A percentile compares a stretch with the other conserved stretches of the same genome.
phyloP scores from a whole-genome alignment of 148 eudicot genomes.

The Vaccinium darrowii region DNA sequence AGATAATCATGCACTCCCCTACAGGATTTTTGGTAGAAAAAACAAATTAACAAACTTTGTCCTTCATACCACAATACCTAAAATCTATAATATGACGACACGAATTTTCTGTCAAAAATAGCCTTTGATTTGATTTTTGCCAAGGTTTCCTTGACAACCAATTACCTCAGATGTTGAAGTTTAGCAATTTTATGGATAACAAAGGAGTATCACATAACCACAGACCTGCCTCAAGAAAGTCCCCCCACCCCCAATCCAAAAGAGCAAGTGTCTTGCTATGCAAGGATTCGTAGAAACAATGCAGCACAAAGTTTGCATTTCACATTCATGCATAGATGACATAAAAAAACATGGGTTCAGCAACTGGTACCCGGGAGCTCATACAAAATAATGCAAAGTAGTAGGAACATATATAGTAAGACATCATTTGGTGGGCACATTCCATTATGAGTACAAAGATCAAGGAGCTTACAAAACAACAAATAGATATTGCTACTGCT shows the following conservation, averaged over 20 bases:
- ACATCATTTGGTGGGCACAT: background rate
- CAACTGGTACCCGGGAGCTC: background rate
- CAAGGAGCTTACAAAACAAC: background rate
- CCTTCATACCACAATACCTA: background rate
- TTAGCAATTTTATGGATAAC: background rate
- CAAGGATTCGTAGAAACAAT: background rate
- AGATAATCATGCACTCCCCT: background rate
- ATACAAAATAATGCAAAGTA: background rate
- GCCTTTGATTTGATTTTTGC: background rate
- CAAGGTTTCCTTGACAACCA: background rate
- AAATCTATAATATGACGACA: background rate
- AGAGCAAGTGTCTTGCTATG: background rate
- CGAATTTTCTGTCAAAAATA: background rate
- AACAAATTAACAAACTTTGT: background rate
- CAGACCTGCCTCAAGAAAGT: background rate
- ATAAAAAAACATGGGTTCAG: background rate
- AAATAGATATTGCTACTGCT: slow-evolving; percentile 29
- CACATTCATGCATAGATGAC: background rate
- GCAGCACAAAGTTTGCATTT: background rate
- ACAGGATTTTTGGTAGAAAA: background rate
- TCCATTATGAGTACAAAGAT: background rate
- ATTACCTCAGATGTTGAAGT: background rate
- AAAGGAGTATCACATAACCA: background rate
- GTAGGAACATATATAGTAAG: background rate
- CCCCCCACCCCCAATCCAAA: background rate